Evolutionary conservation across 2,329 filamentous ascomycete species (phyloP), one percentile per base, ranked within the genome.

Genomic region (Exophiala xenobiotica): DNA sequence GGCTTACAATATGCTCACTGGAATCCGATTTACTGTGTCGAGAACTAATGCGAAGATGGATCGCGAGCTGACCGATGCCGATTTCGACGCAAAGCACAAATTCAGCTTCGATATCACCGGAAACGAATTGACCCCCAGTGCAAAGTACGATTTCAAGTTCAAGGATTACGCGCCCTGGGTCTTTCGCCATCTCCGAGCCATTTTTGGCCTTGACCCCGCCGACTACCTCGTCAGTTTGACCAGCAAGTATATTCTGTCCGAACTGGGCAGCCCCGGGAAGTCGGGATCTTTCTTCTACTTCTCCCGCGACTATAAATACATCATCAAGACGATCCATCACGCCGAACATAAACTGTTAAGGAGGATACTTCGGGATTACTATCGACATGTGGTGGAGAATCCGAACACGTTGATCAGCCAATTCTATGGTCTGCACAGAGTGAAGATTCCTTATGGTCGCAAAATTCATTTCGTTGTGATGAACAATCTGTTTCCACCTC

Each of bases 121-220:
- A 59, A 96, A 96, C 69, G 93, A 99, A 75, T 78, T 99, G 68
- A 95, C 95, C 4, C 93, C 93, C 18, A 96, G 92, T 56, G 91
- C 93, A 62, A 97, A 99, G 73, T 99, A 99, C 76, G 93, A 99
- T 74, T 99, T 99, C 83, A 99, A 99, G 72, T 99, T 99, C 79
- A 99, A 99, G 75, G 93, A 99, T 74, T 99, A 99, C 71, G 92
- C 92, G n/a, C 93, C 93, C 51, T 97, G 92, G 91, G 93, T 99
- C 53, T 99, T 99, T 73, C 89, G 93, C 64, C 89, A 90, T 71
- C 79, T 99, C 37, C 88, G 93, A 60, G 78, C 83, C 42, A 87
- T 86, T 57, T 99, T 99, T 75, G 84, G 87, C 63, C 82, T 97
- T 49, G 93, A 99, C 67, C 93, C 93, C 18, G 93, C 92, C 61